phyloP scores from a whole-genome alignment of 2,329 filamentous ascomycete genomes.

The Nothopassalora personata region DNA sequence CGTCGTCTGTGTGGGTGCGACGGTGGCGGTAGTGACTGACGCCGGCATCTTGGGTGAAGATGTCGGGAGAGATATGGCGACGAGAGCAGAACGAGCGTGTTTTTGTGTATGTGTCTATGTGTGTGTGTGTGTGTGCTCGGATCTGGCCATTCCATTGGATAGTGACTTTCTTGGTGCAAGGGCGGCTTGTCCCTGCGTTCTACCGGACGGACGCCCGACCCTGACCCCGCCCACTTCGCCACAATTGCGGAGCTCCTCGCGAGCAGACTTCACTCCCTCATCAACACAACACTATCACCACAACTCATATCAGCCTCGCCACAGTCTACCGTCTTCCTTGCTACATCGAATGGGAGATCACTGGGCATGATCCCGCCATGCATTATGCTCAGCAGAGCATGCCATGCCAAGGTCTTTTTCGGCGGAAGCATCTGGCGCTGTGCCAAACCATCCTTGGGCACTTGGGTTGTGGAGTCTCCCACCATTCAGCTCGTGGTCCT shows the following conservation, averaged over 20 bases:
- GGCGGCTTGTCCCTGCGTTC: background rate
- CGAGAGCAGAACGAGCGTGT: background rate
- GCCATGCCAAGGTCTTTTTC: too few relatives aligned
- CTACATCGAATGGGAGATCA: too few relatives aligned
- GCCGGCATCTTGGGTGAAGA: slow-evolving; percentile 15
- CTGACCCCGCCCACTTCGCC: background rate
- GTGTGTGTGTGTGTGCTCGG: background rate
- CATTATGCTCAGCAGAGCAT: too few relatives aligned
- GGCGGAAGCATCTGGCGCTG: too few relatives aligned
- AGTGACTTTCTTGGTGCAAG: background rate
- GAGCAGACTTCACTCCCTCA: background rate
- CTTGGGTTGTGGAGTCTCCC: too few relatives aligned
- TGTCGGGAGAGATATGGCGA: slow-evolving; percentile 1
- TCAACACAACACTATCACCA: background rate
- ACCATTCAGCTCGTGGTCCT: too few relatives aligned
- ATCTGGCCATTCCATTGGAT: background rate
- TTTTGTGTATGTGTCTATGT: background rate
- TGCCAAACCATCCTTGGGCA: too few relatives aligned
- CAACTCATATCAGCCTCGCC: background rate
- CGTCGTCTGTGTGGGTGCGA: slow-evolving; percentile 7
- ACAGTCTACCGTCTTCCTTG: background rate
- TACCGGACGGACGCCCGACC: background rate
- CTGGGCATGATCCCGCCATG: too few relatives aligned
- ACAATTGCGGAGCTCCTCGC: background rate
- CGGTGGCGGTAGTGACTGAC: slow-evolving; percentile 25